These are phyloP conservation scores for Themeda triandra DNA, from an alignment of 176 grass and related monocot species.

Conservation along the genomic window DNA sequence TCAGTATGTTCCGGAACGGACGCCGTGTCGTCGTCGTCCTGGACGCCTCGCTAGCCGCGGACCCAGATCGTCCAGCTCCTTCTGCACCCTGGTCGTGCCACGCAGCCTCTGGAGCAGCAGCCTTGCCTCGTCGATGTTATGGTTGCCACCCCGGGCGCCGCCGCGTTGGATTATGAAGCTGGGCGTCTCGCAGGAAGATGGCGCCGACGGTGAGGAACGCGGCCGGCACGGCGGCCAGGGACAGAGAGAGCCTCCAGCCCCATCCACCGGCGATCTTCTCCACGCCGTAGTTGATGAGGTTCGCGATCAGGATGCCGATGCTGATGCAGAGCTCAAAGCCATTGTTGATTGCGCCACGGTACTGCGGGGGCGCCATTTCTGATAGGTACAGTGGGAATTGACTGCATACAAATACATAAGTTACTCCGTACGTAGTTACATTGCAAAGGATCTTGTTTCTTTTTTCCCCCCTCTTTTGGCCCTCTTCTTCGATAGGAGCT, in stretches of 20 bases:
- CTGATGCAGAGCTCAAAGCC: conserved; percentile 88
- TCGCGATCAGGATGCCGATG: conserved; percentile 70
- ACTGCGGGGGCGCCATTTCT: conserved; percentile 76
- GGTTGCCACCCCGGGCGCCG: conserved; percentile 21
- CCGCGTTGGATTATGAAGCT: conserved; percentile 66
- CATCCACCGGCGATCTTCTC: conserved; percentile 40
- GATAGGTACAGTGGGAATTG: conserved; percentile 89
- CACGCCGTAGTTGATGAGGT: conserved; percentile 82
- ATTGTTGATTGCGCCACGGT: conserved; percentile 81
- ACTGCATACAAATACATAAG: conserved; percentile 31
- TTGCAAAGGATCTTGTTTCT: too few relatives aligned
- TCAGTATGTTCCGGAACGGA: conserved; percentile 48
- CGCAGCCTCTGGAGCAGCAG: conserved; percentile 62
- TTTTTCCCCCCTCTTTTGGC: too few relatives aligned
- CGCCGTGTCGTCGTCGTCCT: conserved; percentile 19
- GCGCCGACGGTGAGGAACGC: conserved; percentile 56
- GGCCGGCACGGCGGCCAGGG: conserved; percentile 66
- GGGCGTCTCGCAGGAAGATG: conserved; percentile 76
- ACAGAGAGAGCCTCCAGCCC: conserved; percentile 87
- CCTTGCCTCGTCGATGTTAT: conserved; percentile 44
- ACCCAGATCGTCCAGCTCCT: conserved; percentile 65
- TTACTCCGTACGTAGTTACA: accelerated
- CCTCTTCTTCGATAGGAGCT: too few relatives aligned
- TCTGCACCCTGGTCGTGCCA: conserved; percentile 53
- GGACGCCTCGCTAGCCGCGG: conserved; percentile 34